Evolutionary conservation across 306 rosid genomes (phyloP).

Genomic region (Parietaria judaica): DNA sequence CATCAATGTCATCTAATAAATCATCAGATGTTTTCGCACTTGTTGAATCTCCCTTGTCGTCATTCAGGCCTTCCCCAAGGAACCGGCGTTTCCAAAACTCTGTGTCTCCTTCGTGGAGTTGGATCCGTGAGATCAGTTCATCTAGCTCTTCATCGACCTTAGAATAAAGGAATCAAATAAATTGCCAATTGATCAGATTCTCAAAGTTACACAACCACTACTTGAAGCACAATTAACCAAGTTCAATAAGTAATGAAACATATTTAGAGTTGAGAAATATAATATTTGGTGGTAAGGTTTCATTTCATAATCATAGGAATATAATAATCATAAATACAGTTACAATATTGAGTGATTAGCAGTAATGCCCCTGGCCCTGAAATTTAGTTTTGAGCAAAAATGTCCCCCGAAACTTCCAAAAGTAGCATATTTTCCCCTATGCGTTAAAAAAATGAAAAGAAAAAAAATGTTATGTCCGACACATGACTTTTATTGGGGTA

Average conservation of each 20-base stretch:
- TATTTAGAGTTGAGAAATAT: too few species aligned
- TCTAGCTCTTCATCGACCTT: conserved; percentile 95
- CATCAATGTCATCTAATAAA: conserved; percentile 45
- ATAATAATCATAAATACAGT: too few species aligned
- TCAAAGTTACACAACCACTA: background rate
- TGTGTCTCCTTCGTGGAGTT: conserved; percentile 82
- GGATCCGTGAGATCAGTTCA: conserved; percentile 67
- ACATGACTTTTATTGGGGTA: too few species aligned
- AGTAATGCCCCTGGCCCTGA: too few species aligned
- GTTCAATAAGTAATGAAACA: background rate
- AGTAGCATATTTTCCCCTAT: too few species aligned
- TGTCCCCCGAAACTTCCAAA: too few species aligned
- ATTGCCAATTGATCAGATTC: conserved; percentile 7
- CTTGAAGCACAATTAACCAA: background rate
- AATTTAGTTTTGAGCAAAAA: too few species aligned
- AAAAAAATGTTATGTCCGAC: too few species aligned
- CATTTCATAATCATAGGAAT: too few species aligned
- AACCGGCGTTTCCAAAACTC: conserved; percentile 92
- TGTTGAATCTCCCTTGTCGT: conserved; percentile 32
- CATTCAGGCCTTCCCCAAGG: conserved; percentile 67
- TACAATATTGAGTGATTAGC: too few species aligned
- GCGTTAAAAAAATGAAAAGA: too few species aligned
- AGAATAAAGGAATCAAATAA: conserved; percentile 6
- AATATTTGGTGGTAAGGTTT: too few species aligned
- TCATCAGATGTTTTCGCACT: conserved; percentile 38